phyloP scores from a whole-genome alignment of 1,284 basidiomycete species.

The Gomphus sp. region DNA sequence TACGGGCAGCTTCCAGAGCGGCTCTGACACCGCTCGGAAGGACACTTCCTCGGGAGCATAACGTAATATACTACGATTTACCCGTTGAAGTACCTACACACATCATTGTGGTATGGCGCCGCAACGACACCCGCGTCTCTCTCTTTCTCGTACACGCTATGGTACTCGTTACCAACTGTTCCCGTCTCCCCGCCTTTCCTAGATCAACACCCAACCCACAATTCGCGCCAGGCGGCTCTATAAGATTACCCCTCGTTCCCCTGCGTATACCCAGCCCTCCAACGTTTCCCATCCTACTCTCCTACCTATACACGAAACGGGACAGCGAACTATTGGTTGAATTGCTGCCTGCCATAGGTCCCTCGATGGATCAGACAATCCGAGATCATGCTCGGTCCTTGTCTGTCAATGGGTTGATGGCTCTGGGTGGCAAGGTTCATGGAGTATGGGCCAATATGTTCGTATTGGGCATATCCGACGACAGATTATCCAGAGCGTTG shows the following conservation, averaged over 20 bases:
- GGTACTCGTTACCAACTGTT: constrained; percentile 12
- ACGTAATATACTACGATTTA: not conserved
- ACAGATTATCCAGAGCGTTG: constrained; percentile 10
- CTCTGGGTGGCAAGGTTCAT: constrained; percentile 8
- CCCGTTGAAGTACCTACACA: constrained; percentile 11
- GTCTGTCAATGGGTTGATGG: not conserved
- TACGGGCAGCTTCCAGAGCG: constrained; percentile 44
- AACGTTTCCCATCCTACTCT: constrained; percentile 14
- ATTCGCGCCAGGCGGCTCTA: constrained; percentile 16
- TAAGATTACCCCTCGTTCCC: constrained; percentile 14
- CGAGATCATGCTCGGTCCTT: constrained; percentile 1
- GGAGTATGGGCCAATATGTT: constrained; percentile 13
- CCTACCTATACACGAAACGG: constrained; percentile 17
- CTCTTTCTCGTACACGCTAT: constrained; percentile 13
- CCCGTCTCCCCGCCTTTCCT: constrained; percentile 10
- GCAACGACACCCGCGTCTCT: not conserved
- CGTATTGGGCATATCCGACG: constrained; percentile 13
- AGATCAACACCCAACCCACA: constrained; percentile 10
- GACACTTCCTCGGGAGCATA: constrained; percentile 11
- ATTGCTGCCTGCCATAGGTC: constrained; percentile 11
- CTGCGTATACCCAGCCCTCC: constrained; percentile 14
- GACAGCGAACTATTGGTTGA: constrained; percentile 12
- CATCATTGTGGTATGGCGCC: constrained; percentile 10
- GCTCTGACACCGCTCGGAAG: constrained; percentile 21
- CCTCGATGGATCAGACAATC: not conserved